A percentile compares a stretch with the other conserved stretches of the same genome.
These are phyloP conservation scores for Carpinus fangiana DNA, from an alignment of 306 rosid genomes.

Conservation along the genomic window DNA sequence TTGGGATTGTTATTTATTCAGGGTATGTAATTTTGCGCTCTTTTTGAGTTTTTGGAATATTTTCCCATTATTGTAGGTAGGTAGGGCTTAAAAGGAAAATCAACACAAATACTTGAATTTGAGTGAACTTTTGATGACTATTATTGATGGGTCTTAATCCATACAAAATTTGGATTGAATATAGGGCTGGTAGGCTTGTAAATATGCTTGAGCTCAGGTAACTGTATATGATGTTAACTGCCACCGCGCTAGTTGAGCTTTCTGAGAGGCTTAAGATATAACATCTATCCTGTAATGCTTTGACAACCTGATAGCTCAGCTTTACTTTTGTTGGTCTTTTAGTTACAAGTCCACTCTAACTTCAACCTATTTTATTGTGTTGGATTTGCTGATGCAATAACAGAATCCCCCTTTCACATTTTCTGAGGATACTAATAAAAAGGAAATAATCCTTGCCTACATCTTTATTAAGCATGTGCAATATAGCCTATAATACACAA, in stretches of 20 bases:
- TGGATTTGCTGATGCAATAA: background rate
- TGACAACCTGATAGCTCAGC: background rate
- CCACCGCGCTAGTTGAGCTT: background rate
- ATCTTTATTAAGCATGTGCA: background rate
- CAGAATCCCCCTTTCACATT: background rate
- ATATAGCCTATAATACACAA: background rate
- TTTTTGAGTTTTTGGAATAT: background rate
- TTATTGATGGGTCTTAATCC: background rate
- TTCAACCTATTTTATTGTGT: background rate
- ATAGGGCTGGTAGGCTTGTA: background rate
- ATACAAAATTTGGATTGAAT: background rate
- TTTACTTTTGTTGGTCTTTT: background rate
- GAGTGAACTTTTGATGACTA: background rate
- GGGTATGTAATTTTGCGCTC: conserved; percentile 47
- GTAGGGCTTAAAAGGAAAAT: background rate
- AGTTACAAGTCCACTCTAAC: background rate
- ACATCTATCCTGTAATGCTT: background rate
- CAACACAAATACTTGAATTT: background rate
- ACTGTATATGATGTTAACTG: background rate
- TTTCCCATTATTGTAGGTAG: background rate
- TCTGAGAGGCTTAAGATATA: background rate
- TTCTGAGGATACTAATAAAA: background rate
- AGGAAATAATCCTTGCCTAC: background rate
- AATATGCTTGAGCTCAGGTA: background rate
- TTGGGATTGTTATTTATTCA: conserved; percentile 82